Percentiles rank a stretch among this genome's conserved stretches.
Conservation (phyloP, 2,329 filamentous ascomycete species). For the Passalora sequoiae region DNA sequence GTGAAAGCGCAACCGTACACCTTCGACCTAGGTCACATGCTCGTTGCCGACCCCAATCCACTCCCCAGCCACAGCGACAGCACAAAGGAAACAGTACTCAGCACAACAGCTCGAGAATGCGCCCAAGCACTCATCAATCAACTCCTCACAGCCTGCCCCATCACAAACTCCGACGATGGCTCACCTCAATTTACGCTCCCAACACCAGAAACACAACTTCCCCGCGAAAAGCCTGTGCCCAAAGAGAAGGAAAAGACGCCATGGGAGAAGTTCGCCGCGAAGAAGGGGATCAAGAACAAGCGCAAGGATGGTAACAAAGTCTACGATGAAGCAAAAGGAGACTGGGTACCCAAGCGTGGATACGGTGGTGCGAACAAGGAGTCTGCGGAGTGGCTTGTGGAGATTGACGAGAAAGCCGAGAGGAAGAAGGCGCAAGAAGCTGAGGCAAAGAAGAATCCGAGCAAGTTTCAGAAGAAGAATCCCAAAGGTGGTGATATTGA, state of each 20-base stretch:
- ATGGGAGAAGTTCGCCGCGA: conserved; percentile 93
- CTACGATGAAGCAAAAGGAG: conserved; percentile 76
- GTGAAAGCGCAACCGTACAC: conserved; percentile 80
- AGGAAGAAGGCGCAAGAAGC: conserved; percentile 58
- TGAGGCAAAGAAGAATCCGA: conserved; percentile 35
- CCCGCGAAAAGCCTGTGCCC: conserved; percentile 88
- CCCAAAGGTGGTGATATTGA: conserved; percentile 32
- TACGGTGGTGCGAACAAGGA: conserved; percentile 72
- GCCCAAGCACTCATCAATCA: conserved; percentile 92
- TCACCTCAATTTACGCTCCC: conserved; percentile 74
- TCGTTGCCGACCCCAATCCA: conserved; percentile 83
- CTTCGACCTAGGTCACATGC: conserved; percentile 83
- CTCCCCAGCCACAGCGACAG: conserved; percentile 49
- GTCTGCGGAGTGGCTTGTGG: conserved; percentile 78
- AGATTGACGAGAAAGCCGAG: conserved; percentile 67
- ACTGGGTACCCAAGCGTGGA: conserved; percentile 93
- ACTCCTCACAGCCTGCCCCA: conserved; percentile 79
- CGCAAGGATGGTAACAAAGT: conserved; percentile 73
- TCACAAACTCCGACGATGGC: conserved; percentile 60
- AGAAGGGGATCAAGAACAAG: conserved; percentile 94
- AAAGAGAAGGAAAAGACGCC: conserved; percentile 77
- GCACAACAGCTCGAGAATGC: conserved; percentile 74
- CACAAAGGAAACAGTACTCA: conserved; percentile 60
- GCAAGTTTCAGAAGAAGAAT: conserved; percentile 52
- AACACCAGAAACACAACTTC: conserved; percentile 61